Evolutionary conservation across 1,139 yeast genomes (phyloP), one percentile per base, ranked within the genome.

Genomic region (Protomyces inouyei): DNA sequence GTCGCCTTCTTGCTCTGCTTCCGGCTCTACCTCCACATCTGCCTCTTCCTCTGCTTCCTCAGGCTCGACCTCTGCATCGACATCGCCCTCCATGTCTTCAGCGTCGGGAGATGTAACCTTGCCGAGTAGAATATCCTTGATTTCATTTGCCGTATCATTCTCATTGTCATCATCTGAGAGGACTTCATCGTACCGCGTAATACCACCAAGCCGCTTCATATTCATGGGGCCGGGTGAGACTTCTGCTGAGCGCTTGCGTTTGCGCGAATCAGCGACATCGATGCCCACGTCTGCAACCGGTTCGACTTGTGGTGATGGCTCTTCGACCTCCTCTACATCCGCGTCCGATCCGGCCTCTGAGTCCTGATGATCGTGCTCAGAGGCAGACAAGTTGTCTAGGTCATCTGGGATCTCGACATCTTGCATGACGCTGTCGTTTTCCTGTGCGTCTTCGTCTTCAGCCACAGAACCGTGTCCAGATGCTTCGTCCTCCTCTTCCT

Each of bases 141-240:
- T 21, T 36, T 23, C 45, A 2, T 60, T 66, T 12, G 60, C 65
- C 55, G 66, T 70, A 32, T 57, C 65, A 35, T 64, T 73, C 52
- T 70, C 70, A 56, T 72, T 72, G 3, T 72, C 72, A 5, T 68
- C 68, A 28, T 70, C 68, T 55, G 70, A 73, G 23, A 70, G 70
- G 3, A 45, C 45, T n/a, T 60, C 64, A 45, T 45, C 57, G 12
- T 48, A 45, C 12, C 38, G 48, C 51, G 40, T 57, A 14, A 40
- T 43, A 16, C 55, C 55, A 18, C 55, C 61, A 3, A 57, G 55
- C 9, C 61, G 23, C 51, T 57, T 57, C 18, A 54, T 52, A 23
- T 57, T 57, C 48, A 43, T 43, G 14, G 48, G 48, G 40, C 38
- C 43, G 3, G 55, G 61, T 45, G 55, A 57, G 14, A 38, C 51